A percentile compares a stretch with the other conserved stretches of the same genome.
These are phyloP conservation scores for Hortaea sp. DNA, from an alignment of 2,329 filamentous ascomycete genomes.

Conservation along the genomic window DNA sequence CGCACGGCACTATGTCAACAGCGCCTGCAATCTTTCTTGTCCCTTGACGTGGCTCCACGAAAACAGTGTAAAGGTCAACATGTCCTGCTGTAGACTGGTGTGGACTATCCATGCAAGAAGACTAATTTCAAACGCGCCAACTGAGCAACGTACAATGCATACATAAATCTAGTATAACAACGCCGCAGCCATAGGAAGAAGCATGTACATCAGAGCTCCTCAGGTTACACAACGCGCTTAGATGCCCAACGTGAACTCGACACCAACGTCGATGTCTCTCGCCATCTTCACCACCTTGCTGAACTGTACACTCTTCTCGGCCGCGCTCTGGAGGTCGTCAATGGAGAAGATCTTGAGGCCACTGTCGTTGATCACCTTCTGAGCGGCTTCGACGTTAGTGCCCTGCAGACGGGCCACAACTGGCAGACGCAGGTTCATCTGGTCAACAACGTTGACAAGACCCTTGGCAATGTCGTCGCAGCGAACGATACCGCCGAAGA, in stretches of 20 bases:
- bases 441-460: slow-evolving; percentile 86
- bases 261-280: slow-evolving; percentile 92
- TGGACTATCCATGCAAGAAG: too few relatives aligned
- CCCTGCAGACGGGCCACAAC: slow-evolving; percentile 96
- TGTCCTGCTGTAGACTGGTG: too few relatives aligned
- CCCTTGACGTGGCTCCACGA: too few relatives aligned
- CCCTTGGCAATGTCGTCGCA: slow-evolving; percentile 96
- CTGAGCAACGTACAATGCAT: neutral
- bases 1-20: too few relatives aligned
- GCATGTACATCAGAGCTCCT: neutral
- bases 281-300: slow-evolving; percentile 99
- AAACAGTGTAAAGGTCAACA: too few relatives aligned
- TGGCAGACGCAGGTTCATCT: slow-evolving; percentile 90
- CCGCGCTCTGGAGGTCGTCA: slow-evolving; percentile 91
- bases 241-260: slow-evolving; percentile 91
- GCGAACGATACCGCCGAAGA: slow-evolving; percentile 96
- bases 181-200: neutral
- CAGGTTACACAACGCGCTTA: slow-evolving; percentile 44
- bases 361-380: slow-evolving; percentile 87
- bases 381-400: slow-evolving; percentile 93
- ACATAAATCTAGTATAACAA: neutral
- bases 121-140: neutral
- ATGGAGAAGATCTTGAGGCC: slow-evolving; percentile 99
- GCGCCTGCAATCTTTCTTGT: too few relatives aligned
- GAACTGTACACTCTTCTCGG: slow-evolving; percentile 97